Base-by-base conservation (phyloP, 1,284 basidiomycete species). In the Mrakiaceae sp. region DNA sequence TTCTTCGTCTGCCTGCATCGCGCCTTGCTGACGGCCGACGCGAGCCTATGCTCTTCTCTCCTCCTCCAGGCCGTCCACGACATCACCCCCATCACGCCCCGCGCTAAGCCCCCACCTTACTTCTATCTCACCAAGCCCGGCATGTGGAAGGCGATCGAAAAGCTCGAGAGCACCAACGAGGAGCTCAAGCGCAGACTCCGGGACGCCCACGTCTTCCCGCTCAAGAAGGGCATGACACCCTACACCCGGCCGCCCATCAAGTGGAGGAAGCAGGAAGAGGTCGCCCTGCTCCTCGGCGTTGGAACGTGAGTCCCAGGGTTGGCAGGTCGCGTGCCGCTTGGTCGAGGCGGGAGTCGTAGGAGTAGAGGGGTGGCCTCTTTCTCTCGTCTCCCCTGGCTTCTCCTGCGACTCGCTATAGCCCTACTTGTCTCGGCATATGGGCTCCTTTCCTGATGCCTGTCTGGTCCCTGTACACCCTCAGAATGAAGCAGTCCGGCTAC, bases 401-500 rank as follows among this genome's bases (percentile, higher is more conserved):
- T 9, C 48, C 9, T n/a, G 9, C 48, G 2, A 9, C 48, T 49
- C 48, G 48, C 48, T 49, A n/a, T 49, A 10, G 48, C 48, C 48
- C n/a, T 49, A 27, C 16, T n/a, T 40, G 2, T 60, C 10, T 27
- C 27, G 27, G 27, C 27, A 27, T 27, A 16, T 60, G 5, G 11
- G n/a, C 6, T 42, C 49, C 27, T 48, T 48, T 58, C 9, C 44
- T 14, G 10, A 7, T 42, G 27, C 27, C 27, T 12, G 27, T 27
- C 16, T 47, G 10, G 44, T 3, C 14, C 10, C 7, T 57, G n/a
- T 11, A n/a, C 9, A 2, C 46, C 47, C 48, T 6, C 42, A 66
- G 64, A 39, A 52, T 66, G n/a, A 40, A 39, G 5, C 47, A 49
- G 0, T 78, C 84, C 6, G 84, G 87, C 64, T 89, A 90, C 73